These are phyloP conservation scores for Trametes meyenii DNA, from an alignment of 768 basidiomycete species.

Conservation along the genomic window DNA sequence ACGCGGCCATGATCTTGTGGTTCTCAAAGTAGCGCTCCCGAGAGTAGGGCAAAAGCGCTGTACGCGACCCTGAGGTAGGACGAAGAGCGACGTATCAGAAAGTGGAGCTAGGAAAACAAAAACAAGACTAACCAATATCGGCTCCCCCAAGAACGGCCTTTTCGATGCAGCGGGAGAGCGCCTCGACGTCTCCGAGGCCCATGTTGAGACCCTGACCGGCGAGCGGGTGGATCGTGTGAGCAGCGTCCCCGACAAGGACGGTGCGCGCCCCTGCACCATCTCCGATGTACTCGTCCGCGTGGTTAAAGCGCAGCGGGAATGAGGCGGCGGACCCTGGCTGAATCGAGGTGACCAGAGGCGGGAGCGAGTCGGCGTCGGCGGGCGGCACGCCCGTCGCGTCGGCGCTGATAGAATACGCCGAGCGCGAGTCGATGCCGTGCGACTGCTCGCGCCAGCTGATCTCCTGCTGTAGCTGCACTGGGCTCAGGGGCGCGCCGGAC, in stretches of 20 bases:
- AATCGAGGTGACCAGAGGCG: conserved; percentile 73
- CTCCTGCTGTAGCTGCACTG: conserved; percentile 57
- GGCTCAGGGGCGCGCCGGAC: conserved; percentile 48
- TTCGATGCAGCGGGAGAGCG: conserved; percentile 67
- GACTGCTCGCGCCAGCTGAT: conserved; percentile 74
- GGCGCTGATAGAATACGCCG: conserved; percentile 59
- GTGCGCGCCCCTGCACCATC: conserved; percentile 68
- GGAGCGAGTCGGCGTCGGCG: conserved; percentile 60
- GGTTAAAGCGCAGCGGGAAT: conserved; percentile 87
- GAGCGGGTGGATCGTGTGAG: conserved; percentile 92
- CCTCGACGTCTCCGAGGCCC: conserved; percentile 85
- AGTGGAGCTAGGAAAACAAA: not conserved
- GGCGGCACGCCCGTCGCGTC: conserved; percentile 58
- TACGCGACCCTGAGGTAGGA: conserved; percentile 61
- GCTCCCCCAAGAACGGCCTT: conserved; percentile 61
- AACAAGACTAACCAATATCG: conserved; percentile 70
- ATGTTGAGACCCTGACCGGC: conserved; percentile 96
- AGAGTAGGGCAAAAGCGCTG: conserved; percentile 74
- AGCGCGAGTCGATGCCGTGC: conserved; percentile 64
- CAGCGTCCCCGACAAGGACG: conserved; percentile 93
- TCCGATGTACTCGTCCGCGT: conserved; percentile 86
- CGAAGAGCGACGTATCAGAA: not conserved
- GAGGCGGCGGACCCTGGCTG: conserved; percentile 79
- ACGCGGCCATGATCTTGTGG: conserved; percentile 79
- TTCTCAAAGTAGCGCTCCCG: conserved; percentile 84